Evolutionary conservation across 2,329 filamentous ascomycete genomes (phyloP).

Genomic region (Fusarium agapanthi): DNA sequence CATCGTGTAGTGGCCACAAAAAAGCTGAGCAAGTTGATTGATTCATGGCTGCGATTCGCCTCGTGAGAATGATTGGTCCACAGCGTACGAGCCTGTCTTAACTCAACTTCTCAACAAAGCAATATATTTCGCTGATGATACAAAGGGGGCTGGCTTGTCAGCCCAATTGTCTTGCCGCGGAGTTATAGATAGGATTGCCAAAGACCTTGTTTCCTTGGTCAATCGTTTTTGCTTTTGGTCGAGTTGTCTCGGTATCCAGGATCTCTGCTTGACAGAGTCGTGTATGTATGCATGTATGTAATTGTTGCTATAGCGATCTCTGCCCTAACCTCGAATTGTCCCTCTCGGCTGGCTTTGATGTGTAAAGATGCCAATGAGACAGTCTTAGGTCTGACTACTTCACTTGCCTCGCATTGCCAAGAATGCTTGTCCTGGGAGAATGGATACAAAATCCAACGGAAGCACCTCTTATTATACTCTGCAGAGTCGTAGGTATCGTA

Average conservation of each 20-base stretch:
- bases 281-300: neutral
- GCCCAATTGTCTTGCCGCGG: neutral
- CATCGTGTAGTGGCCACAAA: neutral
- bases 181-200: neutral
- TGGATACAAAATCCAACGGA: neutral
- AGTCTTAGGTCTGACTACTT: neutral
- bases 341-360: neutral
- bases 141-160: neutral
- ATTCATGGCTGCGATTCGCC: slow-evolving; percentile 2
- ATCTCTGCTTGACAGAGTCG: neutral
- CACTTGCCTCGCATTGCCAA: neutral
- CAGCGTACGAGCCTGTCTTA: neutral
- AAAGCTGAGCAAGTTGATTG: neutral
- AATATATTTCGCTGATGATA: slow-evolving; percentile 4
- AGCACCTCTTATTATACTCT: slow-evolving; percentile 26
- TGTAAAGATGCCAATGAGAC: neutral
- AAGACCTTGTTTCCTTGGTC: neutral
- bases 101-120: slow-evolving; percentile 13
- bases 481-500: slow-evolving; percentile 18
- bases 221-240: slow-evolving; percentile 1
- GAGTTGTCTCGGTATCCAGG: neutral
- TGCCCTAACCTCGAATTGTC: neutral
- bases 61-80: slow-evolving; percentile 20
- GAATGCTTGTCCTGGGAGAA: neutral
- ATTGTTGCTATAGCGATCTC: slow-evolving; percentile 12